Base-by-base conservation (phyloP, 129 eudicot genomes). In the Pulicaria dysenterica region DNA sequence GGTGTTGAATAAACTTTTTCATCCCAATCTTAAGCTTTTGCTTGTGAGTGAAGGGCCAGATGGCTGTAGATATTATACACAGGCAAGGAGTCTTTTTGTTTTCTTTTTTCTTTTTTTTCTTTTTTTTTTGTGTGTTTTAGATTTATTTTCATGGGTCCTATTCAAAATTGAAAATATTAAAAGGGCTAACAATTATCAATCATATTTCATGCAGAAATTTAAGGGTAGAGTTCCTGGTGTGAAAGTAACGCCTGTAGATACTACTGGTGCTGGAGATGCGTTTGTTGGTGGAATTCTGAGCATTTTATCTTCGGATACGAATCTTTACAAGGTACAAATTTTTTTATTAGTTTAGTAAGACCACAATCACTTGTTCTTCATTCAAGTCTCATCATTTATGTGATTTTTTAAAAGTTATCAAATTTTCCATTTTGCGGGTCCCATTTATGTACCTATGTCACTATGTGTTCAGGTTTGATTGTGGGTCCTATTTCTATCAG, bases 1-100 rank as follows among this genome's bases (percentile, higher is more conserved):
- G 50, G 73, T 81, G 37, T 80, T 83, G 37, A 17, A 83, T 72
- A 80, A 82, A 24, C 79, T 86, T 77, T 79, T 84, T 67, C 91
- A 81, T 59, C 86, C 83, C 36, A 79, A 81, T 37, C 84, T 86
- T 76, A 86, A 86, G 73, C 91, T 86, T 75, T 74, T 86, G 42
- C 74, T 86, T 54, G 91, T 86, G 14, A 86, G 88, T 39, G 86
- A 80, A 59, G 91, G 91, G 24, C 84, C 81, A 40, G 71, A 77
- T 58, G 88, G 91, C 6, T 86, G 91, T 76, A 81, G 82, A 71
- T 86, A 86, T 47, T 86, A 77, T 64, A 83, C 91, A 31, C 76
- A 86, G 86, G 91, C 55, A 85, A 70, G 69, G 48, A 57, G 55
- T 43, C 24, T 41, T 61, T n/a, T 39, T 42, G 47, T 47, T 24